Conservation (phyloP, 108 stramenopile species). For the Fistulifera pelliculosa region DNA sequence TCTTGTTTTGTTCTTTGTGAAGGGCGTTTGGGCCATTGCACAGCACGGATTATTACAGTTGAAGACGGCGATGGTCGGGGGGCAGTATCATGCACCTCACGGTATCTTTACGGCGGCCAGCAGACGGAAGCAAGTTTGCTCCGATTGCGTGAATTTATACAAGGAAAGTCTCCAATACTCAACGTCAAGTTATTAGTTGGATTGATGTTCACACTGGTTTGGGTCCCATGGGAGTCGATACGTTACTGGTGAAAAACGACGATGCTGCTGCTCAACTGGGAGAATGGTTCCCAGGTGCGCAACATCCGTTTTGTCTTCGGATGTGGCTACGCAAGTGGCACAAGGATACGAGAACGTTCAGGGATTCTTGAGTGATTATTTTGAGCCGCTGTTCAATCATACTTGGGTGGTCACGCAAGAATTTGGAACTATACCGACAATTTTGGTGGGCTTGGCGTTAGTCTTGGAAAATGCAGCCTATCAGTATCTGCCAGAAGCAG, state of each 20-base stretch:
- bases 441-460: slow-evolving; percentile 45
- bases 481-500: slow-evolving; percentile 13
- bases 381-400: slow-evolving; percentile 14
- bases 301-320: neutral
- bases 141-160: slow-evolving; percentile 17
- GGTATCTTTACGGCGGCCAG: slow-evolving; percentile 69
- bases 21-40: slow-evolving; percentile 8
- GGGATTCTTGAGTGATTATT: slow-evolving; percentile 27
- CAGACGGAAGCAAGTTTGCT: slow-evolving; percentile 37
- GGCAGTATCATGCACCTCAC: slow-evolving; percentile 58
- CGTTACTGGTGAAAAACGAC: slow-evolving; percentile 8
- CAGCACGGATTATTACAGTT: slow-evolving; percentile 32
- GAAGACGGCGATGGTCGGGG: slow-evolving; percentile 62
- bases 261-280: neutral
- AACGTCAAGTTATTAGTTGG: slow-evolving; percentile 27
- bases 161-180: slow-evolving; percentile 1
- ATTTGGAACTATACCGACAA: slow-evolving; percentile 60
- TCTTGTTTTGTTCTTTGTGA: slow-evolving; percentile 14
- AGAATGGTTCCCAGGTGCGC: slow-evolving; percentile 6
- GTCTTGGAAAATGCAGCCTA: slow-evolving; percentile 65
- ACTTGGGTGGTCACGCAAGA: slow-evolving; percentile 43
- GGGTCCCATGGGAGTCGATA: slow-evolving; percentile 50
- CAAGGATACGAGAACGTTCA: slow-evolving; percentile 35
- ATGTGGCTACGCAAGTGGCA: slow-evolving; percentile 15
- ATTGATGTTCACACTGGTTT: slow-evolving; percentile 83